A percentile compares a stretch with the other conserved stretches of the same genome.
Conservation (phyloP, 192 early-diverging fungal genomes). For the Backusella tarrabulga region DNA sequence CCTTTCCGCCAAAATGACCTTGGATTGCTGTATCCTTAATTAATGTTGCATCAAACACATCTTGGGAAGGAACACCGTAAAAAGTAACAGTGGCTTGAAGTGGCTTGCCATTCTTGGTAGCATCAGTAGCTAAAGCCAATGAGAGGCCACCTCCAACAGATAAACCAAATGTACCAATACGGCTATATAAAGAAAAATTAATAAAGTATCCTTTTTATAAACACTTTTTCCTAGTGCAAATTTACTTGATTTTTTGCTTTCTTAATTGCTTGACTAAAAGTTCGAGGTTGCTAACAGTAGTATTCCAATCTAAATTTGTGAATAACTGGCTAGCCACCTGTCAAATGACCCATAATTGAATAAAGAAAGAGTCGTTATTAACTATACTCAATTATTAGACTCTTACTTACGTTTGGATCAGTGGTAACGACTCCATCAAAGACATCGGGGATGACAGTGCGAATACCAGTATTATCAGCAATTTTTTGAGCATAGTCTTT, state of each 20-base stretch:
- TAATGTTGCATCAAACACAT: constrained; percentile 19
- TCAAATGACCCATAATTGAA: background rate
- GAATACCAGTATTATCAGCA: constrained; percentile 41
- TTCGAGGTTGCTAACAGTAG: constrained; percentile 26
- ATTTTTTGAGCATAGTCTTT: constrained; percentile 46
- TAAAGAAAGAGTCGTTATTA: background rate
- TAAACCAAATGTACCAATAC: constrained; percentile 46
- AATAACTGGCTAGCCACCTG: constrained; percentile 49
- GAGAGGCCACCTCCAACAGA: constrained; percentile 49
- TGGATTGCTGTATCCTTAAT: constrained; percentile 25
- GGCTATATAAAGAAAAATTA: constrained; percentile 12
- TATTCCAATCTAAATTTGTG: constrained; percentile 43
- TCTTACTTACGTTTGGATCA: background rate
- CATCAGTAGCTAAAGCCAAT: constrained; percentile 37
- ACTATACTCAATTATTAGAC: background rate
- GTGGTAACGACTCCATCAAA: constrained; percentile 37
- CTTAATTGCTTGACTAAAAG: constrained; percentile 18
- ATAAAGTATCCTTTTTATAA: background rate
- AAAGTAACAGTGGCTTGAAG: constrained; percentile 32
- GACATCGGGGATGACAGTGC: constrained; percentile 44
- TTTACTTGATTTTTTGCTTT: constrained; percentile 25
- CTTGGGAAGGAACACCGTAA: constrained; percentile 33
- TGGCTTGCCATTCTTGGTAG: constrained; percentile 19
- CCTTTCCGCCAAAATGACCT: constrained; percentile 27
- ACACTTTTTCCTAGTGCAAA: background rate